Conservation (phyloP, 2,329 filamentous ascomycete genomes). For the Hymenotorrendiella dingleyae region DNA sequence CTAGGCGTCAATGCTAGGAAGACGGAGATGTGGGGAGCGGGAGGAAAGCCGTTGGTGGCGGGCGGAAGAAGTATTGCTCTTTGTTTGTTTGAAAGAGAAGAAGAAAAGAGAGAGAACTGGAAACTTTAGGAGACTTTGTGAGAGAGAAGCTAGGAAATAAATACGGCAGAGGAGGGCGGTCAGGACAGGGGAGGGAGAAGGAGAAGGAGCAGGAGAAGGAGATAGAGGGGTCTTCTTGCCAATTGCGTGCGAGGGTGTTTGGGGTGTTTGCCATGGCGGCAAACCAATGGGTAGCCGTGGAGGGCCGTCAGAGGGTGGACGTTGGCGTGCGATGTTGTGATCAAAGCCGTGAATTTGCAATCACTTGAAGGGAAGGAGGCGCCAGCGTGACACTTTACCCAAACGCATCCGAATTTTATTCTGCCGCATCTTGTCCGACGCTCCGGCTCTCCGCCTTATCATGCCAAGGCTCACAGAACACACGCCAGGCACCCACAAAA, state of each 20-base stretch:
- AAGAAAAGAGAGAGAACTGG: background rate
- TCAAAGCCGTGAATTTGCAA: background rate
- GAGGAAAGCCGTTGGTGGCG: too few relatives aligned
- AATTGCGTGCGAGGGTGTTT: too few relatives aligned
- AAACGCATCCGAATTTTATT: background rate
- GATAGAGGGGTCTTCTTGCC: background rate
- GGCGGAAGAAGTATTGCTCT: too few relatives aligned
- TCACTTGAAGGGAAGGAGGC: background rate
- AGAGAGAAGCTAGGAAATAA: background rate
- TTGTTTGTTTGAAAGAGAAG: too few relatives aligned
- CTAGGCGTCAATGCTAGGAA: too few relatives aligned
- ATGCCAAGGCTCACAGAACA: too few relatives aligned
- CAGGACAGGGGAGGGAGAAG: background rate
- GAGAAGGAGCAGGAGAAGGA: background rate
- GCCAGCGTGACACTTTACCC: background rate
- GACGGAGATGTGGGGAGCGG: too few relatives aligned
- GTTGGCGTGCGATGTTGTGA: background rate
- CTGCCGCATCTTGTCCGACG: background rate
- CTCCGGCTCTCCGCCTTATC: background rate
- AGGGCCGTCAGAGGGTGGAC: background rate
- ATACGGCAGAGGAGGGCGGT: background rate
- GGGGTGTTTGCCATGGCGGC: too few relatives aligned
- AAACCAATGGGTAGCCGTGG: background rate
- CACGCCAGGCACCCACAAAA: constrained; percentile 10
- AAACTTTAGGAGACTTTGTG: background rate